Evolutionary conservation across 2,329 filamentous ascomycete genomes (phyloP).

Genomic region (Trichoderma endophyticum): DNA sequence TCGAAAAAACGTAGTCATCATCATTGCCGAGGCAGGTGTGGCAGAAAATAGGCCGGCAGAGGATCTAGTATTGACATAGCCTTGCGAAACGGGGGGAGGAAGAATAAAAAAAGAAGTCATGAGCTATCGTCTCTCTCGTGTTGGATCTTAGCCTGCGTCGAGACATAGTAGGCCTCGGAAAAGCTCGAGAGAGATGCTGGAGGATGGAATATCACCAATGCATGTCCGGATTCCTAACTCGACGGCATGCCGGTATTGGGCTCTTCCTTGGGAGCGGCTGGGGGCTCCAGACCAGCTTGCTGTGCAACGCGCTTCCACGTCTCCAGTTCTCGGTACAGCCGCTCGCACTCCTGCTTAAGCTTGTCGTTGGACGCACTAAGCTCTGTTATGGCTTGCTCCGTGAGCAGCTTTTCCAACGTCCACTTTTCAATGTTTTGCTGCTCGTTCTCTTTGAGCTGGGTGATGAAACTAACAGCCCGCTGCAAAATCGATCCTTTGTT

Average conservation of each 20-base stretch:
- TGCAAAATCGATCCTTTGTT: conserved; percentile 97
- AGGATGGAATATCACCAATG: conserved; percentile 21
- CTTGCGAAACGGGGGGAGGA: background rate
- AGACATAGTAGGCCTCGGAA: background rate
- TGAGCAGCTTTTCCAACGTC: conserved; percentile 86
- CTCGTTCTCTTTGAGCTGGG: conserved; percentile 90
- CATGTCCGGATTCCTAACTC: conserved; percentile 28
- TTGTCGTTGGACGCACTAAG: conserved; percentile 84
- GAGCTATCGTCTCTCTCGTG: background rate
- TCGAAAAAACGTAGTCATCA: conserved; percentile 7
- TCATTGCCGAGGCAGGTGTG: background rate
- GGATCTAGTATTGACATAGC: background rate
- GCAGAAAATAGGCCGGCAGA: background rate
- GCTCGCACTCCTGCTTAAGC: conserved; percentile 74
- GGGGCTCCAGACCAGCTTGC: conserved; percentile 52
- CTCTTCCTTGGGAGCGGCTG: conserved; percentile 38
- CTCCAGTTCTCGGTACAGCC: conserved; percentile 73
- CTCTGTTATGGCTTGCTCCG: conserved; percentile 85
- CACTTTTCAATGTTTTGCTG: conserved; percentile 91
- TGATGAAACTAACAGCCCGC: conserved; percentile 90
- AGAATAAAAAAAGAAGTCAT: background rate
- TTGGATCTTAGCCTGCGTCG: background rate
- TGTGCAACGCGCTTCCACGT: conserved; percentile 72
- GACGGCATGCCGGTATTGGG: conserved; percentile 26
- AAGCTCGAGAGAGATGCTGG: conserved; percentile 2